Evolutionary conservation across 2,329 filamentous ascomycete species (phyloP), one percentile per base, ranked within the genome.

Genomic region (Stachybotrys elegans): DNA sequence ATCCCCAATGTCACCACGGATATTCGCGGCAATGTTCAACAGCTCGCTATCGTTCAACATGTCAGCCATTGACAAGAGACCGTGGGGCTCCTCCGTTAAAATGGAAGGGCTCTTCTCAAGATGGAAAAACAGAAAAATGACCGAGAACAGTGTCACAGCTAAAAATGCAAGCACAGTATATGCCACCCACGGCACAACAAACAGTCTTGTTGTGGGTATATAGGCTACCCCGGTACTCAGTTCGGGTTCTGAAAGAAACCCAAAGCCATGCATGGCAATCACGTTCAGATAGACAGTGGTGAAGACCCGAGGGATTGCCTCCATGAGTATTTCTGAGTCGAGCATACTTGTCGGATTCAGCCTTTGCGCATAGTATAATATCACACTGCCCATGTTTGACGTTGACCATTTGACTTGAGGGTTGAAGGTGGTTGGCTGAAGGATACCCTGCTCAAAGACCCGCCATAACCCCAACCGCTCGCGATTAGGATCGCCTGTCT

Each of bases 181-280:
- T 25, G 46, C 41, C 2, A 48, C 46, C 46, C 46, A 48, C 3
- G 40, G 20, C 12, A 48, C 46, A 23, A 48, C 46, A 21, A 48
- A 48, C 3, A 48, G 40, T 2, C 46, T 22, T 8, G 44, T 46
- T 32, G 31, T 43, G 12, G 46, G 46, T 12, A 39, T 16, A 19
- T 43, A 29, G 6, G 38, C 34, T 1, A n/a, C 34, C 2, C 46
- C 46, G 2, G 13, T 25, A 13, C 22, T 16, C 32, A 9, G 14
- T 13, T 46, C 44, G 7, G 46, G 36, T 14, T 38, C 25, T 8
- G 36, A 25, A 19, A 48, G 40, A 1, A 32, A 11, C 4, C 19
- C 16, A 22, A 48, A 48, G 17, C 46, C 41, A 20, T 46, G 40
- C 5, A 48, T 34, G 4, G 40, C 44, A 17, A 46, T 34, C 3